Base-by-base conservation (phyloP, 306 rosid genomes). In the Cicer cuneatum region DNA sequence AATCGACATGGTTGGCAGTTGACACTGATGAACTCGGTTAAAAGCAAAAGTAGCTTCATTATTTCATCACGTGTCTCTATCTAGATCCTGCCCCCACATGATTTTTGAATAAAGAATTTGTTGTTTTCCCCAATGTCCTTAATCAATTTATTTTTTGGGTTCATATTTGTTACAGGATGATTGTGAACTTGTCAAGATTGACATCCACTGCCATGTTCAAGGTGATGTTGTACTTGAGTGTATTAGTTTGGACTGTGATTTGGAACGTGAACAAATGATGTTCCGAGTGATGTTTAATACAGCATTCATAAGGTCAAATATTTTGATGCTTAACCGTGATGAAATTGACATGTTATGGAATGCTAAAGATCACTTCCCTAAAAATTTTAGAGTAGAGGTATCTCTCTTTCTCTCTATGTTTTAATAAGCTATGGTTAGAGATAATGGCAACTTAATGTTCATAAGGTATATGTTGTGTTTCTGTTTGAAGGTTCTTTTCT, bases 141-240 rank as follows among this genome's bases (percentile, higher is more conserved):
- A 60, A 46, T 73, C 71, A 13, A 60, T 10, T 71, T 15, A 12
- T 11, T 39, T 61, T 72, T 72, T 59, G 40, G 18, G 40, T 78
- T 66, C 52, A 1, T 63, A 15, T 82, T 73, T 85, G 80, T 79
- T 73, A 68, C 92, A 95, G 98, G 80, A 71, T 85, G 99, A 92
- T 77, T 86, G 89, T 69, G 98, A 95, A 61, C 85, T 95, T 40
- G 90, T 89, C 46, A 95, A 95, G 83, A 90, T 95, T 85, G 99
- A 95, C 87, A 87, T 95, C 73, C 90, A 86, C 80, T 92, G 98
- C 83, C 99, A 90, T 73, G 81, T 88, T 80, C 98, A 92, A 87
- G 99, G 99, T 5, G 99, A 95, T 80, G 97, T 95, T 37, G 97
- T 95, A 89, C 92, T 95, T 60, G 97, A 92, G 86, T 92, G 97